Evolutionary conservation across 805 yeast species (phyloP).

Genomic region (Hyphopichia homilentoma): DNA sequence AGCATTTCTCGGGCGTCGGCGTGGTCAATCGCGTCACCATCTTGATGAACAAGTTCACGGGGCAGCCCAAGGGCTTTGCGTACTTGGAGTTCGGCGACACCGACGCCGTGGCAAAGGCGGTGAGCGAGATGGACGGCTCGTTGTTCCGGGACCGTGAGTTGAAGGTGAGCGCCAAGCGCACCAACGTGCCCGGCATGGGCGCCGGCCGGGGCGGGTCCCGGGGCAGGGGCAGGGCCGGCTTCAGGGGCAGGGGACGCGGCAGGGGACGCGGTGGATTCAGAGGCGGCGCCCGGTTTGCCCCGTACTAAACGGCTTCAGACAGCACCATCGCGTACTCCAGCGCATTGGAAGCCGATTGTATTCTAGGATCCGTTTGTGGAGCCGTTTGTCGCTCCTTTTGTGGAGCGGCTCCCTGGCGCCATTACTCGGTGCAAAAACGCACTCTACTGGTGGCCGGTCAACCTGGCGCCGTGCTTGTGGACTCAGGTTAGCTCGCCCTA

Average conservation of each 20-base stretch:
- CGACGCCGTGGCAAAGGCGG: conserved; percentile 60
- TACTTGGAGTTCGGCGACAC: conserved; percentile 78
- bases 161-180: conserved; percentile 74
- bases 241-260: conserved; percentile 17
- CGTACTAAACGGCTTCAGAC: conserved; percentile 33
- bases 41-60: conserved; percentile 65
- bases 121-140: conserved; percentile 57
- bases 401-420: too few species aligned
- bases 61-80: conserved; percentile 85
- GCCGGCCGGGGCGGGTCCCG: conserved; percentile 17
- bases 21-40: conserved; percentile 78
- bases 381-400: too few species aligned
- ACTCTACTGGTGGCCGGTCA: too few species aligned
- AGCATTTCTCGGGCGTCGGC: conserved; percentile 65
- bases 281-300: conserved; percentile 22
- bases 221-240: conserved; percentile 38
- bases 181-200: conserved; percentile 71
- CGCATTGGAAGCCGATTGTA: too few species aligned
- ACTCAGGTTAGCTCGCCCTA: too few species aligned
- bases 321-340: too few species aligned
- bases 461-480: too few species aligned
- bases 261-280: conserved; percentile 15
- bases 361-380: too few species aligned
- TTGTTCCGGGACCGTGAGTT: conserved; percentile 65
- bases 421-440: too few species aligned